Percentiles rank a stretch among this genome's conserved stretches.
Evolutionary conservation across 2,329 filamentous ascomycete species (phyloP).

Genomic region (Dryadomyces sulphureus): DNA sequence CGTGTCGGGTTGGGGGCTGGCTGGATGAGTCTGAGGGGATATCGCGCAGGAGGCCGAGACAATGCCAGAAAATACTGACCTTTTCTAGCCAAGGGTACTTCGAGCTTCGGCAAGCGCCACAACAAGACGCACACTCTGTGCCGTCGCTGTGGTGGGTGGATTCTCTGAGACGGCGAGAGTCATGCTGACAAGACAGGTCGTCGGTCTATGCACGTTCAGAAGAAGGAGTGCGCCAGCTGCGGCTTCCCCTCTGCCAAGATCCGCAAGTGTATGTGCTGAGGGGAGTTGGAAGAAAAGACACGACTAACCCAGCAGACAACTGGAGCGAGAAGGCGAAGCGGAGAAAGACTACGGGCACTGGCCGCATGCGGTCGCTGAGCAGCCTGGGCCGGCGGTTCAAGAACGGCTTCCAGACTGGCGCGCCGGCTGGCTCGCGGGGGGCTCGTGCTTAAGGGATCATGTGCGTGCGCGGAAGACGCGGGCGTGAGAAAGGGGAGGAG

Average conservation of each 20-base stretch:
- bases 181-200: too few species aligned
- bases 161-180: too few species aligned
- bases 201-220: conserved; percentile 98
- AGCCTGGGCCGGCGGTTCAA: conserved; percentile 83
- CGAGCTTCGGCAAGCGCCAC: conserved; percentile 48
- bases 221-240: conserved; percentile 91
- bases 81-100: conserved; percentile 38
- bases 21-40: too few species aligned
- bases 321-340: conserved; percentile 99
- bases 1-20: too few species aligned
- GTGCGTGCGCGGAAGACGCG: neutral
- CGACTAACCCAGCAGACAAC: conserved; percentile 55
- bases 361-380: conserved; percentile 92
- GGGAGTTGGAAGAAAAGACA: too few species aligned
- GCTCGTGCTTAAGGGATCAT: conserved; percentile 23
- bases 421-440: conserved; percentile 71
- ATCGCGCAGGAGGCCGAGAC: neutral
- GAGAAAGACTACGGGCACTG: conserved; percentile 97
- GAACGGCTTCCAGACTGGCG: conserved; percentile 92
- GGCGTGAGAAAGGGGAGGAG: neutral
- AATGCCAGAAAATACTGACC: neutral
- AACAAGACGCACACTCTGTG: conserved; percentile 98
- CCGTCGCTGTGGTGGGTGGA: conserved; percentile 71
- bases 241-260: conserved; percentile 96
- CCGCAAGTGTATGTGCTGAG: conserved; percentile 93